Conservation (phyloP, 805 yeast species). For the Starmerella vaccinii region DNA sequence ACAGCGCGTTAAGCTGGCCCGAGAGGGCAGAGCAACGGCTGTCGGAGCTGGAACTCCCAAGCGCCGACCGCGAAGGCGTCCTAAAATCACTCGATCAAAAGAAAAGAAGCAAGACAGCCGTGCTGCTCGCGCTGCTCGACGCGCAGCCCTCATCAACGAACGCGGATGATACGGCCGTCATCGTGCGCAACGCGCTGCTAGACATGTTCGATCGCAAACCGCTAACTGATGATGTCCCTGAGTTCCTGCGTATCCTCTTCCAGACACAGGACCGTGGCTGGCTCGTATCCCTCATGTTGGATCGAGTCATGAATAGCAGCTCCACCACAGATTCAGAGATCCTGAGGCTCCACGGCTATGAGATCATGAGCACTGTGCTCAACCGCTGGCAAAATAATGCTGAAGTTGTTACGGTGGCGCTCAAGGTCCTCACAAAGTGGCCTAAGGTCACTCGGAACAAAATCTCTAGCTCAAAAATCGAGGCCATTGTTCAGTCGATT, state of each 20-base stretch:
- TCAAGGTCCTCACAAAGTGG: slow-evolving; percentile 52
- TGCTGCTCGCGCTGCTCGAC: slow-evolving; percentile 18
- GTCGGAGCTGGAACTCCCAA: slow-evolving; percentile 34
- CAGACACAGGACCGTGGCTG: slow-evolving; percentile 39
- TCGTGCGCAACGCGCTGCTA: neutral
- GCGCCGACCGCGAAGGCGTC: slow-evolving; percentile 28
- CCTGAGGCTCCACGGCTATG: slow-evolving; percentile 77
- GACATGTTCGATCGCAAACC: slow-evolving; percentile 39
- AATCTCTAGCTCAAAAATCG: slow-evolving; percentile 64
- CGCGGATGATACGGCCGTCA: neutral
- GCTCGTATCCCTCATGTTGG: slow-evolving; percentile 55
- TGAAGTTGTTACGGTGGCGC: slow-evolving; percentile 38
- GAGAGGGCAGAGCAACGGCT: slow-evolving; percentile 15
- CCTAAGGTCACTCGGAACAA: slow-evolving; percentile 69
- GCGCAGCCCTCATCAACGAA: slow-evolving; percentile 12
- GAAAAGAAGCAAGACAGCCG: slow-evolving; percentile 8
- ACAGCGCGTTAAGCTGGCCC: slow-evolving; percentile 50
- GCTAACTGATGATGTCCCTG: slow-evolving; percentile 48
- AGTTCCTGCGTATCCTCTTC: slow-evolving; percentile 70
- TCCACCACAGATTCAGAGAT: slow-evolving; percentile 46
- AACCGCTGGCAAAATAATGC: slow-evolving; percentile 35
- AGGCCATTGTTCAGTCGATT: slow-evolving; percentile 45
- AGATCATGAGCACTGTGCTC: slow-evolving; percentile 56
- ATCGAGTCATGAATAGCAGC: slow-evolving; percentile 52
- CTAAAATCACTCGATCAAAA: slow-evolving; percentile 8